Base-by-base conservation (phyloP, 2,329 filamentous ascomycete genomes). In the Colletotrichum trifolii region DNA sequence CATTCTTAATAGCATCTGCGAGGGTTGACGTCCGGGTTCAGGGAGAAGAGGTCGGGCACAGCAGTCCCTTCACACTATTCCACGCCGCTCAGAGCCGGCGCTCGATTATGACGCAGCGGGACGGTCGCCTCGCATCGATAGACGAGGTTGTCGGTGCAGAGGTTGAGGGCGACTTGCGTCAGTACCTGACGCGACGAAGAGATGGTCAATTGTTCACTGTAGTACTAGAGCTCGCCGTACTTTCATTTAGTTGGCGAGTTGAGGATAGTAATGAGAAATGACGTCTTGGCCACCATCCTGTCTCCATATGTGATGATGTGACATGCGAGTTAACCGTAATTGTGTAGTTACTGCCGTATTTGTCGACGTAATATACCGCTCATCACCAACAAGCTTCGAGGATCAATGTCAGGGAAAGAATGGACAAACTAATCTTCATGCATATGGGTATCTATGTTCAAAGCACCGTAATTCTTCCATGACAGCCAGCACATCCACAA, bases 151-250 rank as follows among this genome's bases (percentile, higher is more conserved):
- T 57, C 45, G 54, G 64, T 54, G 49, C 40, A 59, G 54, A 35
- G 64, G 63, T 63, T 63, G n/a, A 63, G 64, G 64, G 60, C 60
- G 64, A 64, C 64, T 64, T 66, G 64, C 64, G 60, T 64, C 64
- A 50, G 55, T 54, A 54, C 52, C 13, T 43, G 60, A 59, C 60
- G 64, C 64, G 38, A 57, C 50, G 60, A 66, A 50, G 54, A 58
- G 43, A 52, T 40, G n/a, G 38, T 48, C 49, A 66, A 15, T 58
- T 65, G 45, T 25, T 25, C 25, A 54, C 40, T 38, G 54, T 47
- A 15, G 38, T 40, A 43, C 15, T 50, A 5, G 2, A n/a, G 43
- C n/a, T 39, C 15, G 60, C 60, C 53, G 49, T 59, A 35, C 60
- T 58, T n/a, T 54, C 34, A 35, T 54, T 66, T 48, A 54, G 17